Evolutionary conservation across 768 basidiomycete species (phyloP), one percentile per base, ranked within the genome.

Genomic region (Psilocybe cyanescens): DNA sequence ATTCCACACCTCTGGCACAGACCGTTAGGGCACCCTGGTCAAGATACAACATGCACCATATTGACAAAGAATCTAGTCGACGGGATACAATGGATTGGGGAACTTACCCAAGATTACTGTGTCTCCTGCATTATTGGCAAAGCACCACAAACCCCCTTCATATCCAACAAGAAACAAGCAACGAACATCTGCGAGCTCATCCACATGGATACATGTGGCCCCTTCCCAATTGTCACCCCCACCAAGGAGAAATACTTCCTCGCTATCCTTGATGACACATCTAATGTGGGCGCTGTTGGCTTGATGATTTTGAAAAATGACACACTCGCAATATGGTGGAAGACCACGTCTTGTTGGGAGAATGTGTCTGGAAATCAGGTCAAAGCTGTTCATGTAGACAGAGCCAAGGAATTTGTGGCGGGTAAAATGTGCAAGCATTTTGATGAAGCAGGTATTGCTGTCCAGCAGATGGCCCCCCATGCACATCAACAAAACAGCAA

Each of bases 401-500:
- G 67, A 4, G 68, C 68, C 0, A 41, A 30, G 6, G 67, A 70
- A 12, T 58, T 72, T 0, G 9, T 56, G 0, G 28, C 46, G 1
- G 67, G 67, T 3, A 3, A 49, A 2, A 39, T 64, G 45, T 44
- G 3, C 63, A 46, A 14, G 9, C 65, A 61, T 39, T 56, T 67
- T 16, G 31, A 9, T 19, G 59, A 46, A 0, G 30, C 50, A 8
- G 76, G 74, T 0, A 73, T 76, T 8, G 14, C 31, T 0, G 55
- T 67, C 1, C 71, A 75, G 45, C 11, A 63, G 0, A 67, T 72
- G 4, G 68, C n/a, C 64, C 0, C 70, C 75, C 75, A 76, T 63
- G 67, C 72, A 1, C 74, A 76, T 44, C 65, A 69, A 5, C 74
- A 76, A 62, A 76, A 76, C 60, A 69, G 75, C 0, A 72, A 71